A percentile compares a stretch with the other conserved stretches of the same genome.
Conservation (phyloP, 805 yeast species). For the Maudiozyma bulderi region DNA sequence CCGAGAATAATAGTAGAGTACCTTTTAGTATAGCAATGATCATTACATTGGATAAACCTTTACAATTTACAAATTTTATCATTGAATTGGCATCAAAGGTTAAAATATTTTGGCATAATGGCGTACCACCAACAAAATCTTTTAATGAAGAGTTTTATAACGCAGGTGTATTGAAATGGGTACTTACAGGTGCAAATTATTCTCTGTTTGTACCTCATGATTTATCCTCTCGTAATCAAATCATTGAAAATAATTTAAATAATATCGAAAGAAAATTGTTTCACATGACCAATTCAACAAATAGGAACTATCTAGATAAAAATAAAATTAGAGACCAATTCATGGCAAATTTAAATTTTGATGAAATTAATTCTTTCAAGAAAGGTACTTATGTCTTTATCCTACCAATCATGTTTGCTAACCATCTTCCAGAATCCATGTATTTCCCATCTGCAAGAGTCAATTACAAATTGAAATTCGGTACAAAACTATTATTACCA, state of each 20-base stretch:
- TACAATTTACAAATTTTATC: slow-evolving; percentile 31
- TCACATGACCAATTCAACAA: slow-evolving; percentile 8
- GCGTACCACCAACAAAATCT: slow-evolving; percentile 39
- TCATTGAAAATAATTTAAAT: slow-evolving; percentile 17
- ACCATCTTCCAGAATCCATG: slow-evolving; percentile 49
- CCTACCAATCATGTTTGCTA: slow-evolving; percentile 51
- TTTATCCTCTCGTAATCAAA: slow-evolving; percentile 14
- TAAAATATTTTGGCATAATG: slow-evolving; percentile 44
- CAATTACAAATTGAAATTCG: slow-evolving; percentile 13
- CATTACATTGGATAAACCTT: slow-evolving; percentile 35
- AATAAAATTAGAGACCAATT: slow-evolving; percentile 9
- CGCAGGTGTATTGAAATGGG: slow-evolving; percentile 42
- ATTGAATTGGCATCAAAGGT: slow-evolving; percentile 37
- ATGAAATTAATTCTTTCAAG: slow-evolving; percentile 17
- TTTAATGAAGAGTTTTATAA: slow-evolving; percentile 39
- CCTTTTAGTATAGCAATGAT: slow-evolving; percentile 48
- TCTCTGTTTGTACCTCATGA: slow-evolving; percentile 33
- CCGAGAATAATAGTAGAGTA: slow-evolving; percentile 18
- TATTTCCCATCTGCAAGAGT: slow-evolving; percentile 29
- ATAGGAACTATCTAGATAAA: slow-evolving; percentile 14
- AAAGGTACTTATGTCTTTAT: slow-evolving; percentile 64
- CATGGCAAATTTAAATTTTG: not conserved
- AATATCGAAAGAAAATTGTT: slow-evolving; percentile 13
- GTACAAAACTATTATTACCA: slow-evolving; percentile 2
- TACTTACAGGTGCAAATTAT: slow-evolving; percentile 32